Evolutionary conservation across 257 asterid species (phyloP), one percentile per base, ranked within the genome.

Genomic region (Galeopsis tetrahit): DNA sequence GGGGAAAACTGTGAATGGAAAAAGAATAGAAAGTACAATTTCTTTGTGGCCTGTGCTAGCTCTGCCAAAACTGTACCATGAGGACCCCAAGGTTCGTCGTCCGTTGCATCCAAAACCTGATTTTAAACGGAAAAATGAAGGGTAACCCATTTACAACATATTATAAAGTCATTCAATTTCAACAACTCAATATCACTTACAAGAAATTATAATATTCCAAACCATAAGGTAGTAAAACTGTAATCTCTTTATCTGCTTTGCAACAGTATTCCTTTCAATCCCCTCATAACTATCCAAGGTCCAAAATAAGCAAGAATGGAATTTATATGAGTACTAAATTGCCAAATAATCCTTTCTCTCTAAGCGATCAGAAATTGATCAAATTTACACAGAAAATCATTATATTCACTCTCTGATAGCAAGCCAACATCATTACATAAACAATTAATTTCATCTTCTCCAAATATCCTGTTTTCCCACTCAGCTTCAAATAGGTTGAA

Each of bases 21-120:
- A 61, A 60, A 42, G 53, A 40, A 32, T 34, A 62, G 73, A 71
- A 51, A 35, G 64, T 90, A 92, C 98, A 88, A 88, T 90, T 90
- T 90, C 76, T 88, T 92, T 39, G 98, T 92, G 32, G 97, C 97
- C 78, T 79, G 90, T 66, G 98, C 96, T 63, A 92, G 90, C 87
- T 92, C 98, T 70, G 96, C 89, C 95, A 92, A 81, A 64, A 80
- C 95, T 42, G 98, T 90, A 68, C 98, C 98, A 76, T 92, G 98
- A 80, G 98, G 98, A 76, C 98, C 98, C 98, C 98, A 92, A 57
- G 97, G 97, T 78, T 92, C 98, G 44, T 92, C 96, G 64, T 92
- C 98, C 31, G 98, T 92, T 21, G 98, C 98, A 84, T 92, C 98
- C 88, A 92, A 71, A 77, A 88, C 98, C 98, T 93, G 76, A 36